Evolutionary conservation across 106 monocot genomes (phyloP).

Genomic region (Dendrobium catenatum): DNA sequence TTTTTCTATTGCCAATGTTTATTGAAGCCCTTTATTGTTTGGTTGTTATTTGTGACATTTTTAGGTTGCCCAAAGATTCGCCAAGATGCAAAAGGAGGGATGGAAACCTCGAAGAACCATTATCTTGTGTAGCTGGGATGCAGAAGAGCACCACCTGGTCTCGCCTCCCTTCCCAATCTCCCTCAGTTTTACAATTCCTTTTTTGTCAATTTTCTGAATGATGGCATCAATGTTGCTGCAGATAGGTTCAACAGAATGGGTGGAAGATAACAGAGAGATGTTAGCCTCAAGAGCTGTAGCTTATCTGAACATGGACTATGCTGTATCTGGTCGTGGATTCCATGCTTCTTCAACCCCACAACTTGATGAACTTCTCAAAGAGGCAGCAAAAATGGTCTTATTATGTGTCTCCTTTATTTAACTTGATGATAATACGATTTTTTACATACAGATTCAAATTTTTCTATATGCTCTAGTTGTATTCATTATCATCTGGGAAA

Average conservation of each 20-base stretch:
- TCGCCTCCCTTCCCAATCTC: slow-evolving; percentile 17
- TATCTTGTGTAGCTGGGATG: slow-evolving; percentile 66
- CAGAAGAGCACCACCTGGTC: slow-evolving; percentile 67
- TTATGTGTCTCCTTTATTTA: neutral
- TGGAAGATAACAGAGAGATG: slow-evolving; percentile 54
- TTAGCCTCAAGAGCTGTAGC: slow-evolving; percentile 46
- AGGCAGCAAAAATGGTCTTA: slow-evolving; percentile 37
- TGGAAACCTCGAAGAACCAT: slow-evolving; percentile 61
- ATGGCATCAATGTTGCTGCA: slow-evolving; percentile 10
- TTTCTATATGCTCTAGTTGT: neutral
- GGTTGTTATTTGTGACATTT: neutral
- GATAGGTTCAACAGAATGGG: slow-evolving; percentile 78
- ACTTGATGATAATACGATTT: neutral
- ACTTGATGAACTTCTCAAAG: slow-evolving; percentile 41
- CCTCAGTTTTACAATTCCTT: neutral
- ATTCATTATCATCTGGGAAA: too few relatives aligned
- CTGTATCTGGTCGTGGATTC: slow-evolving; percentile 46
- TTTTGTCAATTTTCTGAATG: neutral
- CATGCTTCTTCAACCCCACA: slow-evolving; percentile 49
- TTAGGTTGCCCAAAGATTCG: slow-evolving; percentile 47
- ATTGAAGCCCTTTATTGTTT: neutral
- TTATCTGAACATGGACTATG: slow-evolving; percentile 51
- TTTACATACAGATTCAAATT: neutral
- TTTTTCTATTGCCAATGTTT: neutral
- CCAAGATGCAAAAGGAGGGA: slow-evolving; percentile 45